phyloP scores from a whole-genome alignment of 495 filamentous ascomycete species.

The Evansstolkia leycettana region DNA sequence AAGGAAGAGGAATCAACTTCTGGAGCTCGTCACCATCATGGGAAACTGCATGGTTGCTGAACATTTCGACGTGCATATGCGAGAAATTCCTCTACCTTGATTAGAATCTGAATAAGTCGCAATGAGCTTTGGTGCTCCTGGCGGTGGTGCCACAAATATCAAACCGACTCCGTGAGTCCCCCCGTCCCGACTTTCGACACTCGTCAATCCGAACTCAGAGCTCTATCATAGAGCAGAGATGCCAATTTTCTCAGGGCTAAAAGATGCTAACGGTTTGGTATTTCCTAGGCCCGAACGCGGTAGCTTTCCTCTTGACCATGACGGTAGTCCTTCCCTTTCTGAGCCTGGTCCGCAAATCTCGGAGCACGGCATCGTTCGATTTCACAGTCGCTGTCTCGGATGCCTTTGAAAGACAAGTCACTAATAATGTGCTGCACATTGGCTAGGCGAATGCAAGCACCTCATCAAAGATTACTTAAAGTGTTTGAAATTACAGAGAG shows the following conservation, averaged over 20 bases:
- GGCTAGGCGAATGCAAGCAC: slow-evolving; percentile 84
- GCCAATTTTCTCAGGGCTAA: no score
- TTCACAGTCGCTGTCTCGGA: no score
- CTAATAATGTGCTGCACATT: not conserved
- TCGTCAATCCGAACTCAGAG: no score
- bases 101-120: slow-evolving; percentile 2
- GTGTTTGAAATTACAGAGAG: slow-evolving; percentile 70
- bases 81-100: slow-evolving; percentile 1
- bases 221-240: not conserved
- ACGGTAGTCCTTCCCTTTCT: slow-evolving; percentile 41
- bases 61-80: no score
- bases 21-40: no score
- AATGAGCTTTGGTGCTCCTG: slow-evolving; percentile 67
- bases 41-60: no score
- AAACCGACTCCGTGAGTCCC: slow-evolving; percentile 68
- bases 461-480: slow-evolving; percentile 72
- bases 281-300: slow-evolving; percentile 71
- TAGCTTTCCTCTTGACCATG: slow-evolving; percentile 92
- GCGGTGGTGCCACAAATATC: slow-evolving; percentile 49
- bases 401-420: not conserved
- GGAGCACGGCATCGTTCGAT: no score
- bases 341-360: no score
- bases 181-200: no score
- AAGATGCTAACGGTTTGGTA: slow-evolving; percentile 2
- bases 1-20: not conserved